Conservation (phyloP, 352 stramenopile species). For the Pythium folliculosum region DNA sequence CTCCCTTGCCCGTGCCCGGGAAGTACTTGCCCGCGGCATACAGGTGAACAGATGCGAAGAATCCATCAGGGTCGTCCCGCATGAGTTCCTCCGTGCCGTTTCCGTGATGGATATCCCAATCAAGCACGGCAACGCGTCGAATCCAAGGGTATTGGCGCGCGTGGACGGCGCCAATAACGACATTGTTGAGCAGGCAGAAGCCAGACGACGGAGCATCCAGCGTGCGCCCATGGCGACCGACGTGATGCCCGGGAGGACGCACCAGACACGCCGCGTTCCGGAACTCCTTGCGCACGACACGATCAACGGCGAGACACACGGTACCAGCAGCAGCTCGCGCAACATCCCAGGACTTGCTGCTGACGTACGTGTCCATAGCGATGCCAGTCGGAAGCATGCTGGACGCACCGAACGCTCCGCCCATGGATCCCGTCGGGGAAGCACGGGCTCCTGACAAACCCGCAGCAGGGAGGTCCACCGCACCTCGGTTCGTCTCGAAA, state of each 20-base stretch:
- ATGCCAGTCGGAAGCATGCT: slow-evolving; percentile 66
- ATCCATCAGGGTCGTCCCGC: slow-evolving; percentile 75
- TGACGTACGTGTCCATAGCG: slow-evolving; percentile 85
- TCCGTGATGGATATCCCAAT: slow-evolving; percentile 99
- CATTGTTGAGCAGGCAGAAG: slow-evolving; percentile 99
- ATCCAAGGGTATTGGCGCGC: slow-evolving; percentile 92
- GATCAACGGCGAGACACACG: slow-evolving; percentile 80
- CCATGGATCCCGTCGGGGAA: slow-evolving; percentile 43
- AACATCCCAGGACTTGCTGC: slow-evolving; percentile 84
- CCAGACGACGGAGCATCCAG: slow-evolving; percentile 81
- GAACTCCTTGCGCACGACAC: slow-evolving; percentile 76
- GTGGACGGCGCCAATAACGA: slow-evolving; percentile 98
- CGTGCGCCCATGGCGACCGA: slow-evolving; percentile 73
- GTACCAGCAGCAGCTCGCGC: slow-evolving; percentile 77
- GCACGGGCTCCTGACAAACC: slow-evolving; percentile 37
- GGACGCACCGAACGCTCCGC: slow-evolving; percentile 69
- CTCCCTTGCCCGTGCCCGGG: slow-evolving; percentile 70
- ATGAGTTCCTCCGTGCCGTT: slow-evolving; percentile 97
- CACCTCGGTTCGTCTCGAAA: slow-evolving; percentile 79
- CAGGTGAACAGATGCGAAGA: slow-evolving; percentile 85
- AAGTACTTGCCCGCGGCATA: slow-evolving; percentile 80
- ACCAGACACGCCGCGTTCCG: slow-evolving; percentile 87
- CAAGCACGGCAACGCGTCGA: slow-evolving; percentile 94
- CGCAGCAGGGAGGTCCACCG: slow-evolving; percentile 46
- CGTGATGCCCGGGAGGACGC: slow-evolving; percentile 93